Conservation (phyloP, 192 early-diverging fungal species). For the Podochytrium sp. region DNA sequence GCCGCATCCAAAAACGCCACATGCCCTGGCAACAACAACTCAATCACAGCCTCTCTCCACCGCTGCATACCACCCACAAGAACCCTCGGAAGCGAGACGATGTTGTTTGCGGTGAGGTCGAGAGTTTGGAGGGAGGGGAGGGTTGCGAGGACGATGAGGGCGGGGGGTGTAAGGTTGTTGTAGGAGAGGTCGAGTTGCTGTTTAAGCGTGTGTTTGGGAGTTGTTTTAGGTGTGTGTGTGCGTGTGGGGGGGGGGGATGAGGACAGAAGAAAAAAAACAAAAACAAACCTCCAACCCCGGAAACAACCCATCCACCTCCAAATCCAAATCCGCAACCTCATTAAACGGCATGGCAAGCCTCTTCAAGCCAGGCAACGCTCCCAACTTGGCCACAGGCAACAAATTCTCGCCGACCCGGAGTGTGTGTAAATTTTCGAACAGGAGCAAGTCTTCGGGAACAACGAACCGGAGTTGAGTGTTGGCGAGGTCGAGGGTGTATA, state of each 20-base stretch:
- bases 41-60: conserved; percentile 55
- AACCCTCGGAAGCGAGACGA: conserved; percentile 38
- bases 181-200: conserved; percentile 58
- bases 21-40: conserved; percentile 42
- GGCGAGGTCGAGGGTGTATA: conserved; percentile 49
- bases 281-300: conserved; percentile 40
- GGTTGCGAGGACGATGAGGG: conserved; percentile 51
- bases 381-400: conserved; percentile 53
- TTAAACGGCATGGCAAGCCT: conserved; percentile 53
- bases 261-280: conserved; percentile 4
- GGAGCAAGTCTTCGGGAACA: conserved; percentile 54
- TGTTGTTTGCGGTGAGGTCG: conserved; percentile 50
- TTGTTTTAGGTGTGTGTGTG: too few species aligned
- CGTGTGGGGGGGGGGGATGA: too few species aligned
- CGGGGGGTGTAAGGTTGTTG: conserved; percentile 45
- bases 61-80: conserved; percentile 32
- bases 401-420: conserved; percentile 51
- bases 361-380: conserved; percentile 43
- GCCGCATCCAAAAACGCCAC: conserved; percentile 44
- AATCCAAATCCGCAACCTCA: conserved; percentile 52
- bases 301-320: conserved; percentile 57
- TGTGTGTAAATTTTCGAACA: conserved; percentile 57
- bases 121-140: conserved; percentile 47
- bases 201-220: background rate
- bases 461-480: conserved; percentile 47